phyloP scores from a whole-genome alignment of 2,329 filamentous ascomycete species.

The Stagonosporopsis vannaccii region DNA sequence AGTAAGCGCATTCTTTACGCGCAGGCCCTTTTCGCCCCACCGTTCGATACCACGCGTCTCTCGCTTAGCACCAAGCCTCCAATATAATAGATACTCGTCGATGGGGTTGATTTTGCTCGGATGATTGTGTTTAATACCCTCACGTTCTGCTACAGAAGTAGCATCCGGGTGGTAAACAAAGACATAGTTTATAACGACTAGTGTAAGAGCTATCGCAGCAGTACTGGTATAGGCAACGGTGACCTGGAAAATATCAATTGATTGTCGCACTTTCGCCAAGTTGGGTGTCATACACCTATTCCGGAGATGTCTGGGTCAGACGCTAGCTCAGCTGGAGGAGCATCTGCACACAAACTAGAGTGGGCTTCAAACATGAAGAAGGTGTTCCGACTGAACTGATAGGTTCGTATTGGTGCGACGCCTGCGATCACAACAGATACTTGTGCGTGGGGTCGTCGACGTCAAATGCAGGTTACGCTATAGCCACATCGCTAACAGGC shows the following conservation, averaged over 20 bases:
- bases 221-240: slow-evolving; percentile 9
- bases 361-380: neutral
- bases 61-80: slow-evolving; percentile 3
- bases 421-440: neutral
- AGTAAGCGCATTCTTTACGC: slow-evolving; percentile 6
- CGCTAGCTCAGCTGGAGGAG: neutral
- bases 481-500: neutral
- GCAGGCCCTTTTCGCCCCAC: slow-evolving; percentile 6
- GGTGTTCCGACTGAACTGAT: neutral
- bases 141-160: neutral
- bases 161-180: slow-evolving; percentile 11
- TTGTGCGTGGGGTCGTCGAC: neutral
- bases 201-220: slow-evolving; percentile 4
- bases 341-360: neutral
- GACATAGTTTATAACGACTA: slow-evolving; percentile 2
- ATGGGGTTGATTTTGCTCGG: slow-evolving; percentile 6
- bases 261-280: neutral
- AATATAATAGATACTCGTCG: slow-evolving; percentile 6
- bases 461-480: neutral
- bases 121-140: slow-evolving; percentile 1
- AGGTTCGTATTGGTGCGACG: too few relatives aligned
- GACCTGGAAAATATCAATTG: neutral
- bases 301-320: slow-evolving; percentile 11
- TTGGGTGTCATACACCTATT: slow-evolving; percentile 1
- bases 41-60: slow-evolving; percentile 1